A percentile compares a stretch with the other conserved stretches of the same genome.
These are phyloP conservation scores for Babesia ovis DNA, from an alignment of 169 alveolate genomes.

Conservation along the genomic window DNA sequence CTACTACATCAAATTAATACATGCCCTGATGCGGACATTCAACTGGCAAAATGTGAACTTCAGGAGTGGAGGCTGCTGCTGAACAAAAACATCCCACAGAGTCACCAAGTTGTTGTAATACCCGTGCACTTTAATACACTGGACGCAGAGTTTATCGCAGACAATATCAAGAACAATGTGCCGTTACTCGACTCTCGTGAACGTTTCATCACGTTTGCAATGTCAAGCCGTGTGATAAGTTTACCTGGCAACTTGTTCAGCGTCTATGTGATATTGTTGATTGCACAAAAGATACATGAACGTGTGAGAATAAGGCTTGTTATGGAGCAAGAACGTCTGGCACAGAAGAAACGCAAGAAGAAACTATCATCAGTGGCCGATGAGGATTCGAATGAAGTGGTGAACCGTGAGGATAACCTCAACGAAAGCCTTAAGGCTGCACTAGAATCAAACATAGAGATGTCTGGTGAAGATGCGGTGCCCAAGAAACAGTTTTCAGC, in stretches of 20 bases:
- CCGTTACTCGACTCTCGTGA: slow-evolving; percentile 62
- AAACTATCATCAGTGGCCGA: slow-evolving; percentile 8
- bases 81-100: slow-evolving; percentile 78
- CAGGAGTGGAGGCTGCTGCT: slow-evolving; percentile 81
- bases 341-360: slow-evolving; percentile 33
- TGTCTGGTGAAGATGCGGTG: slow-evolving; percentile 1
- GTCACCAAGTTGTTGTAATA: slow-evolving; percentile 68
- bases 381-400: slow-evolving; percentile 26
- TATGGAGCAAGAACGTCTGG: slow-evolving; percentile 45
- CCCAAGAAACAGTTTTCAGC: slow-evolving; percentile 11
- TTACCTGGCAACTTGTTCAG: slow-evolving; percentile 50
- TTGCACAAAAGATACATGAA: slow-evolving; percentile 59
- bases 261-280: slow-evolving; percentile 42
- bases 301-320: slow-evolving; percentile 44
- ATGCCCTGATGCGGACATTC: slow-evolving; percentile 71
- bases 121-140: slow-evolving; percentile 61
- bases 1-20: slow-evolving; percentile 76
- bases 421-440: slow-evolving; percentile 39
- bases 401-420: slow-evolving; percentile 44
- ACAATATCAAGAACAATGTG: slow-evolving; percentile 29
- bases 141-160: slow-evolving; percentile 48
- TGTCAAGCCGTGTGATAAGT: slow-evolving; percentile 25
- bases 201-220: slow-evolving; percentile 39
- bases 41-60: slow-evolving; percentile 70
- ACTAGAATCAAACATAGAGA: slow-evolving; percentile 24